A percentile compares a stretch with the other conserved stretches of the same genome.
Evolutionary conservation across 2,329 filamentous ascomycete species (phyloP).

Genomic region (Chaetomium globosum): DNA sequence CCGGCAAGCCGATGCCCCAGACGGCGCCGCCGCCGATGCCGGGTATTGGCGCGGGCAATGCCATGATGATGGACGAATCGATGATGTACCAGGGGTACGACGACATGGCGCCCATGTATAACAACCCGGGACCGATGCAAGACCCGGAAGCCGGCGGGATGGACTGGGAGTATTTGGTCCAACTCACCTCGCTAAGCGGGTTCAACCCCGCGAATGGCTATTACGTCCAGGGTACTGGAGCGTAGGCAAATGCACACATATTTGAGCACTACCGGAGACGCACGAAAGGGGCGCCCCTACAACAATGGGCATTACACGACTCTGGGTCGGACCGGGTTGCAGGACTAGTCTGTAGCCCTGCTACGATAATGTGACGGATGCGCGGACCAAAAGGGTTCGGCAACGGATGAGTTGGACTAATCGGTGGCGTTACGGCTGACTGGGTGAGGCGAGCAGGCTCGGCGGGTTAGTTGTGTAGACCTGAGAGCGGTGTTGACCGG

Average conservation of each 20-base stretch:
- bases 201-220: constrained; percentile 31
- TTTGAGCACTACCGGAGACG: neutral
- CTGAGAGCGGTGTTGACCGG: neutral
- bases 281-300: neutral
- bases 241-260: neutral
- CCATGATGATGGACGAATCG: constrained; percentile 35
- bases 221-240: constrained; percentile 24
- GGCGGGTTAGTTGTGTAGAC: neutral
- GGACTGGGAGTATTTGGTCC: constrained; percentile 55
- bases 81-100: constrained; percentile 38
- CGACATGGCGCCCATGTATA: constrained; percentile 40
- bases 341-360: neutral
- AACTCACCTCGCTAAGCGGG: constrained; percentile 42
- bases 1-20: constrained; percentile 26
- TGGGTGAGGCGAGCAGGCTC: neutral
- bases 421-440: neutral
- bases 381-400: neutral
- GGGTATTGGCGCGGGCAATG: constrained; percentile 12
- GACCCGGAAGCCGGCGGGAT: constrained; percentile 44
- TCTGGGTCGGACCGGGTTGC: too few relatives aligned
- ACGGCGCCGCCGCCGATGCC: constrained; percentile 21
- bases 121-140: constrained; percentile 25
- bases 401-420: neutral
- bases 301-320: neutral
- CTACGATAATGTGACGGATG: neutral